Base-by-base conservation (phyloP, 495 filamentous ascomycete species). In the Neurospora africana region DNA sequence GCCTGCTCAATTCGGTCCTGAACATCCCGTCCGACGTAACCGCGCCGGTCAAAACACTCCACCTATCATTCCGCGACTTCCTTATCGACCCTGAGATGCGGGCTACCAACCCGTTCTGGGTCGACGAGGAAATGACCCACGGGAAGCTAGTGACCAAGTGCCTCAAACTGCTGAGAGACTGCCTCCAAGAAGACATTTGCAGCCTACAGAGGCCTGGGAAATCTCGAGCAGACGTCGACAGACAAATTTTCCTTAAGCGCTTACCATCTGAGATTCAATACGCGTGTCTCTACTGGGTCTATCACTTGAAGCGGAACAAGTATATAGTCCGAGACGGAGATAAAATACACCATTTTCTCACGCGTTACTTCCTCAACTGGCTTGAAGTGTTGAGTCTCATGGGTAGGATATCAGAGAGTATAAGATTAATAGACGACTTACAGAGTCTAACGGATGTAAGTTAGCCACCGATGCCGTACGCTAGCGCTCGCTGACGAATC, bases 11-110 rank as follows among this genome's bases (percentile, higher is more conserved):
- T 69, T 76, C 81, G 9, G 77, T 85, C 44, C 72, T 86, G 1
- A 70, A 78, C 70, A 75, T 84, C 40, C 78, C 81, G 58, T 69
- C 78, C 4, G 71, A 82, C 36, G 0, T 53, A 21, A 53, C 69
- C 27, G n/a, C 35, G 13, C 79, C 79, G 5, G 68, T 87, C 33
- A 78, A 79, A n/a, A 75, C 84, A 2, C 81, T 82, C 53, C 84
- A 88, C 72, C 81, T 78, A 19, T 86, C 85, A n/a, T 85, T 88
- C 72, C 84, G 83, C 65, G 86, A 87, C 74, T 87, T 83, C 73
- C 81, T 88, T 17, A 68, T 87, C 58, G 79, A 84, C 74, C 61
- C 73, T 47, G 69, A 77, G 17, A 76, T 75, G 69, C 78, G 80
- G 69, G 39, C 53, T 6, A 76, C 81, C 72, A 53, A 41, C 61